Conservation (phyloP, 148 eudicot species). For the Rhododendron kiyosumense region DNA sequence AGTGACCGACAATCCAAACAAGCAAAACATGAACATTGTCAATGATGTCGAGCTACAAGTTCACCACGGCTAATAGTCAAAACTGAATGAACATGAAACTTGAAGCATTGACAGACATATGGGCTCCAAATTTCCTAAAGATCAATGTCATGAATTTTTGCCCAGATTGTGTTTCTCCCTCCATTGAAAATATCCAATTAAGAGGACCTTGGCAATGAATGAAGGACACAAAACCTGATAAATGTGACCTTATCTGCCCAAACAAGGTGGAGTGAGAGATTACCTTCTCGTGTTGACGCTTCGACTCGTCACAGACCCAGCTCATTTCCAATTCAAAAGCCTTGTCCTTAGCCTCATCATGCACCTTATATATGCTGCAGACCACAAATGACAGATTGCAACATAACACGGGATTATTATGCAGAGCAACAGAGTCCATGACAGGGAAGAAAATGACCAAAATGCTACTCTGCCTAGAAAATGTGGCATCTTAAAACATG, state of each 20-base stretch:
- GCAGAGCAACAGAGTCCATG: not conserved
- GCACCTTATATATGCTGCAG: slow-evolving; percentile 90
- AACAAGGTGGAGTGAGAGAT: not conserved
- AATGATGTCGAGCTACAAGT: not conserved
- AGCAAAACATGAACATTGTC: not conserved
- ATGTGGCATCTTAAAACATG: not conserved
- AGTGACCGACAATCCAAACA: not conserved
- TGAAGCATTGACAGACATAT: not conserved
- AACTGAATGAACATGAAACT: not conserved
- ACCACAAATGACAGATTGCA: not conserved
- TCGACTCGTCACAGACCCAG: slow-evolving; percentile 97
- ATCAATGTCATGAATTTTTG: not conserved
- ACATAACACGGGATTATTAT: not conserved
- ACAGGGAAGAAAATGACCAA: not conserved
- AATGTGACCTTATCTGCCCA: not conserved
- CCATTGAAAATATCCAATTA: not conserved
- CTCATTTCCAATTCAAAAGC: slow-evolving; percentile 96
- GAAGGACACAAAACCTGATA: not conserved
- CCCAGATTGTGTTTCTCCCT: not conserved
- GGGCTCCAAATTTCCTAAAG: not conserved
- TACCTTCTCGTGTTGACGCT: slow-evolving; percentile 93
- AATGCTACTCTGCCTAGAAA: not conserved
- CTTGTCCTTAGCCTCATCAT: slow-evolving; percentile 98
- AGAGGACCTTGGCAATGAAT: not conserved
- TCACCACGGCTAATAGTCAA: not conserved